Base-by-base conservation (phyloP, 129 eudicot species). In the Artemisia argyi region DNA sequence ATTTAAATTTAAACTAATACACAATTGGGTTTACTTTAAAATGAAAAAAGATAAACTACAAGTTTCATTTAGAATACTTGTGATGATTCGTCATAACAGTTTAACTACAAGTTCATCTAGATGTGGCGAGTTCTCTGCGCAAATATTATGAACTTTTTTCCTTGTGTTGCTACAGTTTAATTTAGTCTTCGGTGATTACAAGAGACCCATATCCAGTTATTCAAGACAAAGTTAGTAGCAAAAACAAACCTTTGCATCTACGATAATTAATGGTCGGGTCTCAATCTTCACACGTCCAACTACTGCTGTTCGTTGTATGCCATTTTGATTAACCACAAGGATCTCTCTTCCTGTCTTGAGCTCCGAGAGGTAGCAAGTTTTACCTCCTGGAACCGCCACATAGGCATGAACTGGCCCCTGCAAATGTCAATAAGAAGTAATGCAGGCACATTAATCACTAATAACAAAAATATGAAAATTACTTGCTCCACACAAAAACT, bases 371-470 rank as follows among this genome's bases (percentile, higher is more conserved):
- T 94, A 94, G 83, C 97, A 80, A 26, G 98, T 94, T 77, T 87
- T 94, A 61, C 97, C 93, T 11, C 93, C 98, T 7, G 98, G 98
- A 76, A 88, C 83, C 9, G 98, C 96, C 46, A 94, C 91, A 83
- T 94, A 94, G 16, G 97, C 90, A 77, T 94, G 98, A 7, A 94
- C 98, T 11, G 98, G 97, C 47, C 98, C 98, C 98, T 94, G 73
- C 58, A 78, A 56, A 65, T 49, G 51, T 30, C 64, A 20, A 64
- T 71, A 73, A 39, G 68, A 32, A 39, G 46, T 39, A 39, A 39
- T 39, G 11, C 46, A 39, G 46, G 46, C 46, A 7, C 11, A 39
- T 15, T 52, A 59, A 19, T 47, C 60, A 47, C 49, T 19, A 60
- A 24, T 47, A 32, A 73, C 22, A 63, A 1, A 65, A 74, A 32